A percentile compares a stretch with the other conserved stretches of the same genome.
Conservation (phyloP, 805 yeast species). For the Schizosaccharomyces octosporus region DNA sequence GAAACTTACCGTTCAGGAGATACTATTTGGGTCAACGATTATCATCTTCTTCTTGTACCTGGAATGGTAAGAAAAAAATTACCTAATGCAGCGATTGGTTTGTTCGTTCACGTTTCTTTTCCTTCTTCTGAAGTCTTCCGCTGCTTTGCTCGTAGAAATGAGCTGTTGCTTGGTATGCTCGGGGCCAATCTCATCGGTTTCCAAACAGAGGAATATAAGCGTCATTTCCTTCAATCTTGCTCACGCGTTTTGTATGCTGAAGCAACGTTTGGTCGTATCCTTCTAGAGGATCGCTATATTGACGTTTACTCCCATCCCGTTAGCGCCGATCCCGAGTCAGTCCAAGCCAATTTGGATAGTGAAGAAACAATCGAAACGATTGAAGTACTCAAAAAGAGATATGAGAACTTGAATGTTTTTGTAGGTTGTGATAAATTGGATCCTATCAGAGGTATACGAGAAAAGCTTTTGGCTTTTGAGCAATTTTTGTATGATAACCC, state of each 20-base stretch:
- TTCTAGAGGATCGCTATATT: conserved; percentile 14
- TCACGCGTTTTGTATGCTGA: conserved; percentile 66
- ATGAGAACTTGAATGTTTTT: conserved; percentile 47
- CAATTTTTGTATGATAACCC: conserved; percentile 50
- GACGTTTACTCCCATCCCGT: conserved; percentile 16
- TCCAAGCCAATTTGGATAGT: conserved; percentile 24
- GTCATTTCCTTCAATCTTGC: conserved; percentile 82
- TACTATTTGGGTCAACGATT: conserved; percentile 79
- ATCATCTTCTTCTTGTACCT: conserved; percentile 72
- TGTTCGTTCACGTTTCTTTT: conserved; percentile 78
- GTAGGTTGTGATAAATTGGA: conserved; percentile 80
- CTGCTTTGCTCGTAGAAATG: conserved; percentile 69
- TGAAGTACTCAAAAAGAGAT: conserved; percentile 44
- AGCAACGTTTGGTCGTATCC: conserved; percentile 57
- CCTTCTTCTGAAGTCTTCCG: conserved; percentile 90
- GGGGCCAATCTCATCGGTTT: conserved; percentile 76
- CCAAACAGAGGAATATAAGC: conserved; percentile 78
- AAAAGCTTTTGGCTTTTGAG: conserved; percentile 71
- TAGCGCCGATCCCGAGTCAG: conserved; percentile 20
- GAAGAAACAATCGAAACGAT: conserved; percentile 28
- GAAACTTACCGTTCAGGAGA: conserved; percentile 45
- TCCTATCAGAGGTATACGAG: conserved; percentile 64
- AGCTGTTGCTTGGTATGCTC: conserved; percentile 52
- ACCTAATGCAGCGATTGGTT: conserved; percentile 72
- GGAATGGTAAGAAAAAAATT: conserved; percentile 48